Evolutionary conservation across 1,139 yeast species (phyloP), one percentile per base, ranked within the genome.

Genomic region (Pichia sp.): DNA sequence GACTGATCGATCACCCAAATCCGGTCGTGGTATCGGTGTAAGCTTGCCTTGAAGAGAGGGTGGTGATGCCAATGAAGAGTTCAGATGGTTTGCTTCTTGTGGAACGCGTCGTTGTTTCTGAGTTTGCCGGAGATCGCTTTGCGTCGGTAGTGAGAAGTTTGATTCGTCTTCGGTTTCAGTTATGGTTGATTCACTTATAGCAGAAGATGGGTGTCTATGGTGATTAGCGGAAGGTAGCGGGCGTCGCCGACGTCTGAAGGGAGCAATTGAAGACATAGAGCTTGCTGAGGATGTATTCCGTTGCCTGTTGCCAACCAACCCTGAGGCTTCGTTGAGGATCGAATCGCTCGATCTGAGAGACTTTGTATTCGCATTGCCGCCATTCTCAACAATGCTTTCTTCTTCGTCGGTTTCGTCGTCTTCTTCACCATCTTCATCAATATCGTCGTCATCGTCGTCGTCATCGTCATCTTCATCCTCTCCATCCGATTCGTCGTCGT

Each of bases 1-100:
- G 8, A 30, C 29, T 12, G 53, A 44, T 14, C 49, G 20, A 12
- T 46, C 48, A 7, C 49, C 53, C 30, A 46, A 20, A 9, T 50
- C 45, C 6, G 51, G 51, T 17, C 51, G 46, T 30, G 4, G 10
- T 6, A 36, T 24, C 24, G 49, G 43, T 2, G 46, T 20, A 14
- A 47, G 3, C 17, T 31, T 30, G 7, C 30, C 43, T 33, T 41
- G 51, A 6, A 2, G 5, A 14, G 36, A 45, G 8, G 38, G 27
- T 29, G 48, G 34, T 30, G 47, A 44, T 44, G 47, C 7, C 12
- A 45, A 34, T 45, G 40, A n/a, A 40, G 43, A 40, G n/a, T 20
- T 20, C 24, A 20, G 3, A 20, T 20, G 24, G 24, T 20, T 20
- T 20, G 24, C 24, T 20, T 20, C 24, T 20, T 20, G 24, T 20